A percentile compares a stretch with the other conserved stretches of the same genome.
phyloP scores from a whole-genome alignment of 73 alveolate species.

The Diophrys sp. region DNA sequence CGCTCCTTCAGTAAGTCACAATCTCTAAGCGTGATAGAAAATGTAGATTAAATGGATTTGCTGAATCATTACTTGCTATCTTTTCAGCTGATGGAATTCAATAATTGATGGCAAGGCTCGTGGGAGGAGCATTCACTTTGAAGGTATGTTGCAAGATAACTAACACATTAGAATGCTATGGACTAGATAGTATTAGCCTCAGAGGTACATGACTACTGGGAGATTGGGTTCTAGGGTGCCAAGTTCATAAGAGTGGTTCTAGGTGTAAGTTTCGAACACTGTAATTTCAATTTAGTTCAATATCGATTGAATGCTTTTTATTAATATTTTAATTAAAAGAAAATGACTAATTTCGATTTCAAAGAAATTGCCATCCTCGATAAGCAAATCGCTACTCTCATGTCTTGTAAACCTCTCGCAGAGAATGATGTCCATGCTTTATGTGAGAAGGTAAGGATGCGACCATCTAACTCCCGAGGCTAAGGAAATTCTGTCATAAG shows the following conservation, averaged over 20 bases:
- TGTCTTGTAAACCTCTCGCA: conserved; percentile 61
- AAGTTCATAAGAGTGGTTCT: neutral
- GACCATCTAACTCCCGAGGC: conserved; percentile 61
- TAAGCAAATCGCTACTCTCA: conserved; percentile 36
- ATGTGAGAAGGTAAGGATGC: conserved; percentile 88
- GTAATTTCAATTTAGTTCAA: neutral
- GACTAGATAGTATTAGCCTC: neutral
- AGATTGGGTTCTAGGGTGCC: neutral
- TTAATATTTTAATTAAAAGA: too few relatives aligned
- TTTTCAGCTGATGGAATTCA: neutral
- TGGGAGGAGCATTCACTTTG: neutral
- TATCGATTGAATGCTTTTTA: neutral
- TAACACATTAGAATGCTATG: neutral
- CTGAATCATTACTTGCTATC: neutral
- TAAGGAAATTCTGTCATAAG: conserved; percentile 91
- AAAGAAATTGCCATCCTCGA: conserved; percentile 28
- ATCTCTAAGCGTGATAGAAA: neutral
- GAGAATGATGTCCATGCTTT: conserved; percentile 81
- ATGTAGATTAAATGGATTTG: neutral
- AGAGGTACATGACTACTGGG: neutral
- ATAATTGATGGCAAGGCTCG: neutral
- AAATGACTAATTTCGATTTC: conserved; percentile 1
- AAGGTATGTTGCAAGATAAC: neutral
- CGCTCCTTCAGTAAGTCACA: neutral
- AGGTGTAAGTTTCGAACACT: neutral